Evolutionary conservation across 148 eudicot genomes (phyloP).

Genomic region (Beta vulgaris): DNA sequence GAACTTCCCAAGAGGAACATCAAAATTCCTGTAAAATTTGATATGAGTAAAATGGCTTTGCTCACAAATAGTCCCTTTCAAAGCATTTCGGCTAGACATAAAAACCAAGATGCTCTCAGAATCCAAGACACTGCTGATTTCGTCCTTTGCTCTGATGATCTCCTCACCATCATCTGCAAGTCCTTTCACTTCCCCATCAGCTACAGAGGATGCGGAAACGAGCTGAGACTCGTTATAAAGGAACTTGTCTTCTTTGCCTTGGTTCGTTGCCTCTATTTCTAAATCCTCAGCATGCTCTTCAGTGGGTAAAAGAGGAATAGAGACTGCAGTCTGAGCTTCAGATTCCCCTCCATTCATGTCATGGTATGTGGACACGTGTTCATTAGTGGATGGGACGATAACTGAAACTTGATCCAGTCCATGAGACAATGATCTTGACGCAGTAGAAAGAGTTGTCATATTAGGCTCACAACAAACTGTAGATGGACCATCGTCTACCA

Average conservation of each 20-base stretch:
- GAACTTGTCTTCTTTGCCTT: constrained; percentile 35
- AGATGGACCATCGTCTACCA: constrained; percentile 30
- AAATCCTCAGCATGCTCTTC: constrained; percentile 30
- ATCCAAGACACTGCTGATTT: constrained; percentile 60
- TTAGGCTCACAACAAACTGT: constrained; percentile 39
- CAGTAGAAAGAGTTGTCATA: constrained; percentile 37
- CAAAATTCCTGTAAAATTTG: constrained; percentile 87
- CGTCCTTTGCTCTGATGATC: constrained; percentile 41
- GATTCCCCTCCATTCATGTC: constrained; percentile 32
- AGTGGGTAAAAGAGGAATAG: constrained; percentile 28
- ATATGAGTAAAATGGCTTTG: constrained; percentile 89
- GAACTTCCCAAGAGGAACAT: constrained; percentile 81
- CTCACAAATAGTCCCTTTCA: constrained; percentile 70
- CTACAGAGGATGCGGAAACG: constrained; percentile 4
- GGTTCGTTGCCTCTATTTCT: constrained; percentile 35
- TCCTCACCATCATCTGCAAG: constrained; percentile 42
- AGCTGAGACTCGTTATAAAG: constrained; percentile 23
- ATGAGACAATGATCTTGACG: constrained; percentile 42
- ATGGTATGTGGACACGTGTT: constrained; percentile 37
- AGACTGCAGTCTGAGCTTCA: constrained; percentile 25
- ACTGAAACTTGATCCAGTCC: constrained; percentile 48
- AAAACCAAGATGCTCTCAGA: constrained; percentile 91
- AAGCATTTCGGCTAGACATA: constrained; percentile 75
- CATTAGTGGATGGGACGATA: constrained; percentile 39
- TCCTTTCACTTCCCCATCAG: constrained; percentile 28